Percentiles rank a stretch among this genome's conserved stretches.
phyloP scores from a whole-genome alignment of 805 yeast species.

The Wickerhamiella allomyrinae region DNA sequence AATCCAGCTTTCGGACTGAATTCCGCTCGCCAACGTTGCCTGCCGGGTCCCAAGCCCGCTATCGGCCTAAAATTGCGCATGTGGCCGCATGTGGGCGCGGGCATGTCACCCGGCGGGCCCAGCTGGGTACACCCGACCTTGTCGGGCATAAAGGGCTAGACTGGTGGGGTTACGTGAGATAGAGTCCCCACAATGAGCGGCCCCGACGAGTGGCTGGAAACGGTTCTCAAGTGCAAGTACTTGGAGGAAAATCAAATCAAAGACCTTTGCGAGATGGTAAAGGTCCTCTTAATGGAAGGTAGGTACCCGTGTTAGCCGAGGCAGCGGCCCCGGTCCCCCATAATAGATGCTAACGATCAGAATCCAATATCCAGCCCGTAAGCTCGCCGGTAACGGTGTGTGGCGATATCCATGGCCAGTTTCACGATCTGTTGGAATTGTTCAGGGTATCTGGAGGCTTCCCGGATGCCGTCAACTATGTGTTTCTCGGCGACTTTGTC shows the following conservation, averaged over 20 bases:
- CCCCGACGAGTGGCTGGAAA: slow-evolving; percentile 94
- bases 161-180: background rate
- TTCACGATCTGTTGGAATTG: slow-evolving; percentile 82
- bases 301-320: slow-evolving; percentile 2
- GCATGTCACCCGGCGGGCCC: too few relatives aligned
- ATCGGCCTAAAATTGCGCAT: too few relatives aligned
- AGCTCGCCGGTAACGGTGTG: slow-evolving; percentile 86
- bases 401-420: slow-evolving; percentile 93
- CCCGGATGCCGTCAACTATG: slow-evolving; percentile 62
- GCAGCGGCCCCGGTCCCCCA: background rate
- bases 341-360: slow-evolving; percentile 23
- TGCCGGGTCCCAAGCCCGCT: too few relatives aligned
- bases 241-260: slow-evolving; percentile 90
- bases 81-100: too few relatives aligned
- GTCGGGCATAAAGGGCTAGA: too few relatives aligned
- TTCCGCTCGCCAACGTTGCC: too few relatives aligned
- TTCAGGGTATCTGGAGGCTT: slow-evolving; percentile 88
- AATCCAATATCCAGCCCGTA: slow-evolving; percentile 90
- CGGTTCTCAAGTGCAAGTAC: slow-evolving; percentile 77
- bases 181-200: slow-evolving; percentile 29
- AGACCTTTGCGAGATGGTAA: slow-evolving; percentile 86
- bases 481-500: slow-evolving; percentile 90
- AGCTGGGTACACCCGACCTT: too few relatives aligned
- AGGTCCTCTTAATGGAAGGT: slow-evolving; percentile 80
- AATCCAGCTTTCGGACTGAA: too few relatives aligned